These are phyloP conservation scores for Zancudomyces culisetae DNA, from an alignment of 371 early-diverging fungal species.

Conservation along the genomic window DNA sequence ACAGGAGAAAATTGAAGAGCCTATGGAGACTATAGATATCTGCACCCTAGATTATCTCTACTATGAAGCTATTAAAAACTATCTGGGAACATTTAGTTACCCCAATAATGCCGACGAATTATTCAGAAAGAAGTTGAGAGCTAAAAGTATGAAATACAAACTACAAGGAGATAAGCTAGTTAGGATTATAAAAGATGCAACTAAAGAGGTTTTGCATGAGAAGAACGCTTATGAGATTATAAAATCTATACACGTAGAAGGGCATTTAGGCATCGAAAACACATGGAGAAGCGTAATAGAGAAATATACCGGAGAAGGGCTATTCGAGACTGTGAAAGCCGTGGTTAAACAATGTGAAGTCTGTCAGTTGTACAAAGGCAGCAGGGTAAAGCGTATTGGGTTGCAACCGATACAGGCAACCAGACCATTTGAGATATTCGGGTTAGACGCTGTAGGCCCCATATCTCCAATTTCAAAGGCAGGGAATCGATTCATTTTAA, in stretches of 20 bases:
- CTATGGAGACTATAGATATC: too few relatives aligned
- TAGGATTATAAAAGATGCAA: background rate
- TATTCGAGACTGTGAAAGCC: background rate
- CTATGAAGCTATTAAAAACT: background rate
- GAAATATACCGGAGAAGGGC: background rate
- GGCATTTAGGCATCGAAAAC: conserved; percentile 1
- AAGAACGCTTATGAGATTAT: background rate
- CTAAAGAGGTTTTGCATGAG: background rate
- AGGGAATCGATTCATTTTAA: background rate
- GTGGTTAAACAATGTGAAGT: background rate
- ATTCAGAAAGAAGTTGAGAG: background rate
- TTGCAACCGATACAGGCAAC: background rate
- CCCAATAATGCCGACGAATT: background rate
- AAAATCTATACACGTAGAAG: background rate
- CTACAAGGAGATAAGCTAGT: background rate
- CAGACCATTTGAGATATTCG: background rate
- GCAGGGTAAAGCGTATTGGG: too few relatives aligned
- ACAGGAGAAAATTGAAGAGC: too few relatives aligned
- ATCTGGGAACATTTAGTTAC: background rate
- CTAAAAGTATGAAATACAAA: background rate
- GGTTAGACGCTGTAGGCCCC: conserved; percentile 1
- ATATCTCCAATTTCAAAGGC: background rate
- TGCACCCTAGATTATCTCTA: background rate
- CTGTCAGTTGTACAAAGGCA: background rate
- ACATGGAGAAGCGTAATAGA: background rate